Percentiles rank a stretch among this genome's conserved stretches.
phyloP scores from a whole-genome alignment of 306 rosid genomes.

The Castanea crenata region DNA sequence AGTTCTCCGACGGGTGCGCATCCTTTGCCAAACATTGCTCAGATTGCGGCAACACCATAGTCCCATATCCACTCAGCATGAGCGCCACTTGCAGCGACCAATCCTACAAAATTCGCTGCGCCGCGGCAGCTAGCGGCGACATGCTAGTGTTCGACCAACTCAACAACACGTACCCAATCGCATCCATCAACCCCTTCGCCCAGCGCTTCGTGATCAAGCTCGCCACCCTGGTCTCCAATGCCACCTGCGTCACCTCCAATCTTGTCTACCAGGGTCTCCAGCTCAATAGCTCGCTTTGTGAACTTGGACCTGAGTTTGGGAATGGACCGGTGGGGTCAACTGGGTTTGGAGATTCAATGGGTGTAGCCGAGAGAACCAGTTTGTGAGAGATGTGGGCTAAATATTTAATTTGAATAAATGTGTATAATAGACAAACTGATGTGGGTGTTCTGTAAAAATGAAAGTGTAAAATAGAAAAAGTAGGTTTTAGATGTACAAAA shows the following conservation, averaged over 20 bases:
- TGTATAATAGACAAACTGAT: no score
- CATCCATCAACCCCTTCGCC: slow-evolving; percentile 40
- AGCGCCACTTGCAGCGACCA: slow-evolving; percentile 56
- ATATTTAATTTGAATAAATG: no score
- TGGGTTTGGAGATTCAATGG: slow-evolving; percentile 85
- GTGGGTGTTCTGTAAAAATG: no score
- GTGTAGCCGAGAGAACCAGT: slow-evolving; percentile 47
- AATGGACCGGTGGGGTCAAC: slow-evolving; percentile 50
- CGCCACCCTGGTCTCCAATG: slow-evolving; percentile 33
- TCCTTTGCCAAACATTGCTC: slow-evolving; percentile 40
- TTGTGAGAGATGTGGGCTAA: slow-evolving; percentile 15
- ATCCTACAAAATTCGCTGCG: slow-evolving; percentile 62
- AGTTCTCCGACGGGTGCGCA: not conserved
- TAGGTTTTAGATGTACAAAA: no score
- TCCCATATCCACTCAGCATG: slow-evolving; percentile 74
- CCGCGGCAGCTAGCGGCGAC: not conserved
- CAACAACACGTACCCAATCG: slow-evolving; percentile 67
- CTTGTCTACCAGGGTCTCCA: slow-evolving; percentile 48
- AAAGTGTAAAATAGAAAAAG: no score
- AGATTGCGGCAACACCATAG: slow-evolving; percentile 51
- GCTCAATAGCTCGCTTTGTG: slow-evolving; percentile 55
- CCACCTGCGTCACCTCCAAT: slow-evolving; percentile 58
- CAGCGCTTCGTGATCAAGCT: slow-evolving; percentile 67
- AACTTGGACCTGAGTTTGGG: slow-evolving; percentile 42
- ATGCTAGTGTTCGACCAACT: slow-evolving; percentile 55